These are phyloP conservation scores for Cytidiella melzeri DNA, from an alignment of 768 basidiomycete species.

Conservation along the genomic window DNA sequence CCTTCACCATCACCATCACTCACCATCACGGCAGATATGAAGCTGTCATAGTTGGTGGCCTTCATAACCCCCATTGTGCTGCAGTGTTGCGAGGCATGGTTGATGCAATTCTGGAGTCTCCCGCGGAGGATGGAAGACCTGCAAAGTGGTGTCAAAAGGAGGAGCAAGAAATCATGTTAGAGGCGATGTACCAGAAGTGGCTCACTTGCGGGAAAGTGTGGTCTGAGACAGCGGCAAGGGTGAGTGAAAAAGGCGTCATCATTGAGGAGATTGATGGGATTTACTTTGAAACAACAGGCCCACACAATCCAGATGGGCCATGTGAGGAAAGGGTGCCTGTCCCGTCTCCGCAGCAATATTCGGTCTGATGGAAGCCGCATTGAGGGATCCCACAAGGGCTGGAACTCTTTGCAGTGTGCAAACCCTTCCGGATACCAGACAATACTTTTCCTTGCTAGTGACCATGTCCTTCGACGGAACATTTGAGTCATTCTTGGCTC, in stretches of 20 bases:
- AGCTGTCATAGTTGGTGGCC: too few species aligned
- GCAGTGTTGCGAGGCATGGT: too few species aligned
- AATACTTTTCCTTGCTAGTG: constrained; percentile 11
- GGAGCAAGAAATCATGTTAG: too few species aligned
- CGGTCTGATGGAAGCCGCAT: constrained; percentile 23
- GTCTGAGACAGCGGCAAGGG: constrained; percentile 16
- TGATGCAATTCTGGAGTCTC: neutral
- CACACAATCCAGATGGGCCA: constrained; percentile 23
- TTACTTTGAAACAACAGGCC: constrained; percentile 12
- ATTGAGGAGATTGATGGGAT: too few species aligned
- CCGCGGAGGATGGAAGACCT: constrained; percentile 3
- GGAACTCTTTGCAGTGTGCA: constrained; percentile 19
- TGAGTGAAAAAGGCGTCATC: neutral
- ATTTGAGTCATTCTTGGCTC: constrained; percentile 7
- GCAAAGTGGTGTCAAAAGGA: too few species aligned
- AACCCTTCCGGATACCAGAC: constrained; percentile 19
- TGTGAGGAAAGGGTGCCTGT: constrained; percentile 22
- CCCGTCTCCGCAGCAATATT: constrained; percentile 16
- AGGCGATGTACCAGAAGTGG: neutral
- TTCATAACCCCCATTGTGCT: too few species aligned
- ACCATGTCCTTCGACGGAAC: constrained; percentile 21
- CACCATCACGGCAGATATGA: too few species aligned
- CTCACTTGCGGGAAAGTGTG: neutral
- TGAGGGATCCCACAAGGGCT: constrained; percentile 23
- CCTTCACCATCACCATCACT: too few species aligned